Evolutionary conservation across 257 asterid genomes (phyloP).

Genomic region (Thymus mandschuricus): DNA sequence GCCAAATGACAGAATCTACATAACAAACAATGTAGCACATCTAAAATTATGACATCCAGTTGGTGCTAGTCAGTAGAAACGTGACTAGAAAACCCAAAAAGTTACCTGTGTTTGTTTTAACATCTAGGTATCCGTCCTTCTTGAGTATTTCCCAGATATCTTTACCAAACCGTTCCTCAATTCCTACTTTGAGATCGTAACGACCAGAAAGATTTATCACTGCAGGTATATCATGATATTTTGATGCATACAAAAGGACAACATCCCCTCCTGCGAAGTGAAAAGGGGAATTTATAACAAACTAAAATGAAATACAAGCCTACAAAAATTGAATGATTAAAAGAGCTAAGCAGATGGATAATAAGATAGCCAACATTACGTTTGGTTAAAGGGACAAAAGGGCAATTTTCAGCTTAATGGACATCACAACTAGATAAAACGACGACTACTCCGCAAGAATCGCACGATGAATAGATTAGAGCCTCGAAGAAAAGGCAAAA

Average conservation of each 20-base stretch:
- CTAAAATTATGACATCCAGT: background rate
- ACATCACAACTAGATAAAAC: background rate
- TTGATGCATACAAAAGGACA: constrained; percentile 83
- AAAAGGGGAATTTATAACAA: constrained; percentile 13
- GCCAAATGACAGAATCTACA: background rate
- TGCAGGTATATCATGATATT: constrained; percentile 64
- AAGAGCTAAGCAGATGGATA: background rate
- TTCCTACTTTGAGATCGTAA: constrained; percentile 71
- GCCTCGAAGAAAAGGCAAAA: background rate
- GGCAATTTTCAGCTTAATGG: background rate
- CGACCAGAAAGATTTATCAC: constrained; percentile 90
- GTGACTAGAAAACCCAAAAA: background rate
- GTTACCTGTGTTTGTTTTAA: constrained; percentile 58
- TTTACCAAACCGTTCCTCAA: constrained; percentile 66
- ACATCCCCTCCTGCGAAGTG: constrained; percentile 65
- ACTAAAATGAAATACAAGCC: constrained; percentile 13
- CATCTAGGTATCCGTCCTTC: constrained; percentile 73
- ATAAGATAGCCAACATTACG: background rate
- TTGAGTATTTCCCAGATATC: constrained; percentile 55
- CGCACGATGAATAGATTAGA: background rate
- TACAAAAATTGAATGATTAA: constrained; percentile 4
- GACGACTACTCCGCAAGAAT: no score
- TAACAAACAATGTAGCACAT: background rate
- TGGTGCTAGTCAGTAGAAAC: constrained; percentile 3
- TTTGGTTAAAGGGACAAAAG: background rate